Evolutionary conservation across 306 rosid genomes (phyloP), one percentile per base, ranked within the genome.

Genomic region (Acacia melanoxylon): DNA sequence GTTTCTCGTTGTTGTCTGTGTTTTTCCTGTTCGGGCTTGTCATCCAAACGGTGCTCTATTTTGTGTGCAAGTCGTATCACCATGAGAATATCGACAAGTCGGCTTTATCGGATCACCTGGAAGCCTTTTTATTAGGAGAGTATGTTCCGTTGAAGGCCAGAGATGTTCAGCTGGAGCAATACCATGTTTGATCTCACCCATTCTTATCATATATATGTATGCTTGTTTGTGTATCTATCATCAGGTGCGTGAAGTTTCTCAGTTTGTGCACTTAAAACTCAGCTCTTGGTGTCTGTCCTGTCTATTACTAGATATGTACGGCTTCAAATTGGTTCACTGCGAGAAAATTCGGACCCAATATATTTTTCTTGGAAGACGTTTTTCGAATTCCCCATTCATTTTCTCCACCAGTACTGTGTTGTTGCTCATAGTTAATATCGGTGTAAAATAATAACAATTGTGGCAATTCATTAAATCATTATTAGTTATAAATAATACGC

Each of bases 21-120:
- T 31, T 91, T 83, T 69, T 86, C 16, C 61, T 89, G 66, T 83
- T 90, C 59, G 85, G 83, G 41, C 90, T 90, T 22, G 98, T 91
- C 6, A 40, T 85, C 4, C 93, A 90, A 69, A 89, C 97, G 0
- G 94, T 95, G 69, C 76, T 93, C 11, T 95, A 95, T 82, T 89
- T 95, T 13, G 94, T 93, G 4, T 95, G 98, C 89, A 95, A 93
- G 82, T 91, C 98, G 0, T 88, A 91, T 75, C 98, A 93, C 74
- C 98, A 89, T 59, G 92, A 95, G 80, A 91, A 83, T 70, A 91
- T 93, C 19, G 95, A 91, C 81, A 95, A 90, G 69, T 86, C 92
- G 3, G 93, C 89, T 19, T 73, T 95, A 46, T 91, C 97, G 0
- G 94, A 93, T 75, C 98, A 93, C 27, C 85, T 94, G 11, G 92